Evolutionary conservation across 1,139 yeast genomes (phyloP), one percentile per base, ranked within the genome.

Genomic region (Diutina scorzettiae): DNA sequence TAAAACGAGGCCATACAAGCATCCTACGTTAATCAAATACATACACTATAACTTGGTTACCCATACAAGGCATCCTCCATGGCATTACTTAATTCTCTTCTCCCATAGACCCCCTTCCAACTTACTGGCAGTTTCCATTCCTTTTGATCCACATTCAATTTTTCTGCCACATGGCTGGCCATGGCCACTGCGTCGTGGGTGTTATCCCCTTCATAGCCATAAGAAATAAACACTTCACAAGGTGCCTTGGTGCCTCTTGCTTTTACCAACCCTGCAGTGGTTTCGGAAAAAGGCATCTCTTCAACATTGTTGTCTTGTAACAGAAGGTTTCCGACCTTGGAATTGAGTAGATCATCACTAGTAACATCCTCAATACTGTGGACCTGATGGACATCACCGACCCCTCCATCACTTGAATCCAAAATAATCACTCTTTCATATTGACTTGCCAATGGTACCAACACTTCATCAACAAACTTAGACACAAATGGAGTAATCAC

Each of bases 121-220:
- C 95, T 84, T 12, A 69, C 63, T 0, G 97, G 96, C 27, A 66
- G 61, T 2, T 54, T 51, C 72, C 80, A 73, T 11, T 45, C 12
- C 3, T 37, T 17, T 16, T 36, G 29, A 23, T 46, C 49, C 31
- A 47, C 48, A 30, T 42, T 37, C 18, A 41, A 21, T 3, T 8
- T 12, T 28, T 55, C 55, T 27, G 55, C 56, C 33, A 66, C 55
- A 37, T 60, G 58, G 6, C 51, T 50, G 3, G 85, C 82, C 47
- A 83, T 62, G 11, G 59, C 53, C 43, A 66, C 69, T 0, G 94
- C 94, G 56, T 87, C 96, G 21, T 62, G 58, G 41, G 80, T 73
- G 56, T 89, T 89, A 58, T 87, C 96, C 25, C 97, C 96, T 57
- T 89, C 96, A 54, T 84, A 86, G 2, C 81, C 93, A 54, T 69